Percentiles rank a stretch among this genome's conserved stretches.
These are phyloP conservation scores for Phytopythium aichiense DNA, from an alignment of 352 stramenopile species.

Conservation along the genomic window DNA sequence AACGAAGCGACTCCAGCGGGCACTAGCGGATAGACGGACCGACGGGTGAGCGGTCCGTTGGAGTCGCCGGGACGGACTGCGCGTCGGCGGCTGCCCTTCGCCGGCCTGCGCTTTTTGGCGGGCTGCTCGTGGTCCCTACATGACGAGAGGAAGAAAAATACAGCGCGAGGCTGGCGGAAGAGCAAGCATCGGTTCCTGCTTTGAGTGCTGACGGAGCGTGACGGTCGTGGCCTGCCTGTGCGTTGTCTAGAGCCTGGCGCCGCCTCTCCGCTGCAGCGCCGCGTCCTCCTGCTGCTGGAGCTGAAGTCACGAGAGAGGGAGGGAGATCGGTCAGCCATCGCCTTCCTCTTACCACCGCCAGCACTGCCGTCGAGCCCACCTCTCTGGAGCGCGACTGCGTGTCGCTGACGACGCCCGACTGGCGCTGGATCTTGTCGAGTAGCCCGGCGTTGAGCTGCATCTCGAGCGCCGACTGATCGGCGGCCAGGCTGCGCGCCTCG, in stretches of 20 bases:
- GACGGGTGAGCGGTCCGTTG: neutral
- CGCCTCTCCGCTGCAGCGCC: conserved; percentile 27
- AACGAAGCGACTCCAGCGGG: neutral
- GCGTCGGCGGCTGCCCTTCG: neutral
- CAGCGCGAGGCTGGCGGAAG: neutral
- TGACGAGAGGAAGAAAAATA: conserved; percentile 3
- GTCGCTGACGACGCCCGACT: conserved; percentile 52
- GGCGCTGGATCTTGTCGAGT: conserved; percentile 67
- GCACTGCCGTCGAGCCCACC: conserved; percentile 21
- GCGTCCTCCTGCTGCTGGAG: conserved; percentile 50
- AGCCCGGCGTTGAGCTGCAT: conserved; percentile 71
- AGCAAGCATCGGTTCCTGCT: neutral
- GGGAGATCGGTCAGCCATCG: neutral
- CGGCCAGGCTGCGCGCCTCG: conserved; percentile 46
- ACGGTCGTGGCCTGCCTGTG: conserved; percentile 6
- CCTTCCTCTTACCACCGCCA: neutral
- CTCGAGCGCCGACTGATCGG: conserved; percentile 68
- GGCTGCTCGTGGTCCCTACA: neutral
- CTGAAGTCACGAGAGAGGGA: conserved; percentile 12
- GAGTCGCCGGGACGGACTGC: conserved; percentile 3
- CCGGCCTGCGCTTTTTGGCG: conserved; percentile 8
- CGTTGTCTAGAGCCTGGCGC: conserved; percentile 25
- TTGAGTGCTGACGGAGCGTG: conserved; percentile 4
- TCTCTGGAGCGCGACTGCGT: conserved; percentile 74
- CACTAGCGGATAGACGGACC: neutral